Conservation (phyloP, 2,329 filamentous ascomycete species). For the Microcyclospora pomicola region DNA sequence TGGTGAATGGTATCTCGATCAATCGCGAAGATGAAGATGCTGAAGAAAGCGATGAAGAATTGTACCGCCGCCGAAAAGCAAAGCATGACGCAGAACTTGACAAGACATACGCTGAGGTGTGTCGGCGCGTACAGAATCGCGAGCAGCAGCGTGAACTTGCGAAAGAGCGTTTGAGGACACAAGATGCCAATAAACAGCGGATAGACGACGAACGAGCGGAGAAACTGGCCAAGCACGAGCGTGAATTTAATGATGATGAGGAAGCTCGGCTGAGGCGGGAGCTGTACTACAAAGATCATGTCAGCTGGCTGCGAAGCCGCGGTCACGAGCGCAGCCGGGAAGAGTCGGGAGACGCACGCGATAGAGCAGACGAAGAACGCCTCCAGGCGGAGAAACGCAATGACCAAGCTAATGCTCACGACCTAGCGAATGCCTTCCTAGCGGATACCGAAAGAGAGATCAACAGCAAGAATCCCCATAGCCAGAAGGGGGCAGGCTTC, state of each 20-base stretch:
- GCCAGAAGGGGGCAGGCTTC: conserved; percentile 48
- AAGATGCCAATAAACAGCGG: conserved; percentile 61
- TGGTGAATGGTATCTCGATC: conserved; percentile 32
- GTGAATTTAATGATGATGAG: conserved; percentile 80
- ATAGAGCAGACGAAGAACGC: conserved; percentile 63
- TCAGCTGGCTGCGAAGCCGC: conserved; percentile 72
- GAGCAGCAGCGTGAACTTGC: conserved; percentile 75
- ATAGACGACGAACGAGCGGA: conserved; percentile 46
- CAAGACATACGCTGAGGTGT: conserved; percentile 68
- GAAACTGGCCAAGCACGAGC: conserved; percentile 56
- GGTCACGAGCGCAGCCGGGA: conserved; percentile 61
- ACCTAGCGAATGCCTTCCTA: conserved; percentile 82
- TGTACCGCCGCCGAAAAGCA: conserved; percentile 56
- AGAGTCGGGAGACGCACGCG: conserved; percentile 62
- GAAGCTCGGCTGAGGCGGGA: conserved; percentile 63
- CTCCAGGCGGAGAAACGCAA: conserved; percentile 51
- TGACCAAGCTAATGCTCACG: conserved; percentile 63
- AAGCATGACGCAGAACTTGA: conserved; percentile 66
- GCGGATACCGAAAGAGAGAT: conserved; percentile 71
- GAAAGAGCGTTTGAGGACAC: conserved; percentile 68
- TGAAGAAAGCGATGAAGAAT: conserved; percentile 73
- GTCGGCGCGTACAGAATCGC: conserved; percentile 80
- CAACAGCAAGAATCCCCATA: conserved; percentile 38
- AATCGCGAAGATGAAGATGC: conserved; percentile 73
- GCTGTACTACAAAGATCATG: conserved; percentile 77